A percentile compares a stretch with the other conserved stretches of the same genome.
Conservation (phyloP, 2,329 filamentous ascomycete species). For the Pseudopithomyces chartarum region DNA sequence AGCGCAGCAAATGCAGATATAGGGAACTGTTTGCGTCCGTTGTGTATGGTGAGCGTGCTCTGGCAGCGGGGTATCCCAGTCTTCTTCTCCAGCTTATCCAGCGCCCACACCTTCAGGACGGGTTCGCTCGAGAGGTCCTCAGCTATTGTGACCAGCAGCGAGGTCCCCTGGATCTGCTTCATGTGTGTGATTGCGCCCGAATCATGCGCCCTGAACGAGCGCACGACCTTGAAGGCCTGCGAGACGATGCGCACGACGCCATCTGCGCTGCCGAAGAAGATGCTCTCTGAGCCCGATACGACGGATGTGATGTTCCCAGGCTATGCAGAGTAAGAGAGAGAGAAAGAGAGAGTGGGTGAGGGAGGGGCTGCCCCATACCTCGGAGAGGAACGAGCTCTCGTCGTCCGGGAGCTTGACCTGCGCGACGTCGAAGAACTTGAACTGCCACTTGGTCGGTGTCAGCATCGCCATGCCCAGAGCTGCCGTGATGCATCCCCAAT, state of each 20-base stretch:
- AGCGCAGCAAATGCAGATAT: slow-evolving; percentile 88
- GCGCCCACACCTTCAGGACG: slow-evolving; percentile 93
- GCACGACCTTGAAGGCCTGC: slow-evolving; percentile 82
- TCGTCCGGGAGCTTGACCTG: slow-evolving; percentile 80
- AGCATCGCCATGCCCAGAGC: slow-evolving; percentile 22
- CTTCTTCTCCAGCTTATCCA: slow-evolving; percentile 94
- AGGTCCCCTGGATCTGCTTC: slow-evolving; percentile 87
- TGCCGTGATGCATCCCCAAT: background rate
- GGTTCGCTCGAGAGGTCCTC: slow-evolving; percentile 90
- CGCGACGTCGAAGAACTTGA: slow-evolving; percentile 98
- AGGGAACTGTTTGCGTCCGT: slow-evolving; percentile 91
- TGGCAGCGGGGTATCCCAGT: slow-evolving; percentile 86
- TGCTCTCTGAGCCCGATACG: slow-evolving; percentile 83
- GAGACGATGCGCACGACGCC: slow-evolving; percentile 88
- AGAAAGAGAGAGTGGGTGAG: slow-evolving; percentile 28
- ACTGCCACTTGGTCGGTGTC: slow-evolving; percentile 80
- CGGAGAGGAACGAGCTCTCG: slow-evolving; percentile 78
- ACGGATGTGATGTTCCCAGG: slow-evolving; percentile 76
- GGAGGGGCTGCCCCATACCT: slow-evolving; percentile 60
- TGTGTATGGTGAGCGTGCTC: slow-evolving; percentile 83
- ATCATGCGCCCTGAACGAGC: slow-evolving; percentile 87
- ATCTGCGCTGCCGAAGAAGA: slow-evolving; percentile 86
- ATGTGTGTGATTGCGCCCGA: slow-evolving; percentile 83
- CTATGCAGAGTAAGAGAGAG: slow-evolving; percentile 43
- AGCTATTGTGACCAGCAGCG: slow-evolving; percentile 80